Evolutionary conservation across 345 rosid genomes (phyloP).

Genomic region (Luvunga scandens): DNA sequence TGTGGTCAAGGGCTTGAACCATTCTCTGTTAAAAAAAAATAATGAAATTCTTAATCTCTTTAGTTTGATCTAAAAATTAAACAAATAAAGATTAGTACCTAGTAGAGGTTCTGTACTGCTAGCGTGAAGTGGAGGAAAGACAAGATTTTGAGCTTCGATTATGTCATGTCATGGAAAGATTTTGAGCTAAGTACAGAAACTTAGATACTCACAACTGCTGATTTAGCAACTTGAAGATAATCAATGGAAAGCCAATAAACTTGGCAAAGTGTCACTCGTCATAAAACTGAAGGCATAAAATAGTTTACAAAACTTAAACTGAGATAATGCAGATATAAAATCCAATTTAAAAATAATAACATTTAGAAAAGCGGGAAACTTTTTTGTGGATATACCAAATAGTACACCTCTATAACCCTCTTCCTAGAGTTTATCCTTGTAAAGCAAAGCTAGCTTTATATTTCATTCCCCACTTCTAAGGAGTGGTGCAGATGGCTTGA

Average conservation of each 20-base stretch:
- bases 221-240: constrained; percentile 79
- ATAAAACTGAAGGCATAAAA: constrained; percentile 3
- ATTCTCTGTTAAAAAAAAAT: too few relatives aligned
- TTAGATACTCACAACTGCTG: constrained; percentile 71
- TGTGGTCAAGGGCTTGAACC: too few relatives aligned
- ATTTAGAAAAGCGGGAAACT: not conserved
- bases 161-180: too few relatives aligned
- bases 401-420: not conserved
- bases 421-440: not conserved
- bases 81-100: too few relatives aligned
- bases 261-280: constrained; percentile 37
- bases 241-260: constrained; percentile 89
- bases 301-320: not conserved
- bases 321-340: not conserved
- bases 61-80: too few relatives aligned
- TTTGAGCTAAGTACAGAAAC: not conserved
- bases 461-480: not conserved
- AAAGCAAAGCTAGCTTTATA: not conserved
- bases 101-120: too few relatives aligned
- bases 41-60: too few relatives aligned
- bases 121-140: too few relatives aligned
- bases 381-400: not conserved
- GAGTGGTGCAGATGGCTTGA: not conserved
- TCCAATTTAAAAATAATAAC: not conserved
- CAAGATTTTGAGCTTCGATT: too few relatives aligned